Percentiles rank a stretch among this genome's conserved stretches.
Conservation (phyloP, 2,329 filamentous ascomycete species). For the Truncatella angustata region DNA sequence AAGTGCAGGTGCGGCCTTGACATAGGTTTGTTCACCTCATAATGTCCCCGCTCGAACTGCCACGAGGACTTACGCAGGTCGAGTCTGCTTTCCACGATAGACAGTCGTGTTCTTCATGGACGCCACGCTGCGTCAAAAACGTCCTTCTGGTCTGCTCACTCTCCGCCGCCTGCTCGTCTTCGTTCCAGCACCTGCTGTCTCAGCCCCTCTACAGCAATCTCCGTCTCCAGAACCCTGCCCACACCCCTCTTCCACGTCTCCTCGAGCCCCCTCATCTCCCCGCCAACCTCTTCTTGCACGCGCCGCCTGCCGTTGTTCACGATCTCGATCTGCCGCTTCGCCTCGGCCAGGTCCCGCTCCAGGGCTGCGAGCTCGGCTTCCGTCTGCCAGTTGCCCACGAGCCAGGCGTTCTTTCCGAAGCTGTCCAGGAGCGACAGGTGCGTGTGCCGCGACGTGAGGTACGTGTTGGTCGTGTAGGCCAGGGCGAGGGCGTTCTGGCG, state of each 20-base stretch:
- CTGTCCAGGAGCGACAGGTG: slow-evolving; percentile 73
- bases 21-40: too few relatives aligned
- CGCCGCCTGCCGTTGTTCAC: slow-evolving; percentile 69
- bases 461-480: slow-evolving; percentile 49
- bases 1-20: too few relatives aligned
- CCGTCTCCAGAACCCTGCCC: slow-evolving; percentile 78
- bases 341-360: slow-evolving; percentile 71
- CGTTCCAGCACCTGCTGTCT: slow-evolving; percentile 64
- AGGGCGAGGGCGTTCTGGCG: slow-evolving; percentile 64
- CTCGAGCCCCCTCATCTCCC: slow-evolving; percentile 72
- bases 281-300: slow-evolving; percentile 68
- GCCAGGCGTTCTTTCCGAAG: slow-evolving; percentile 88
- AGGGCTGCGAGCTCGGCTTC: slow-evolving; percentile 68
- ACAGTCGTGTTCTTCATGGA: neutral
- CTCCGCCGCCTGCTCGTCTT: slow-evolving; percentile 40
- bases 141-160: neutral
- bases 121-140: neutral
- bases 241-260: slow-evolving; percentile 78
- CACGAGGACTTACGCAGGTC: too few relatives aligned
- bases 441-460: slow-evolving; percentile 48
- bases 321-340: slow-evolving; percentile 68
- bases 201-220: slow-evolving; percentile 77
- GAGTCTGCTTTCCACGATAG: too few relatives aligned
- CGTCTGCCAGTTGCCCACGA: slow-evolving; percentile 77
- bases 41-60: too few relatives aligned